Percentiles rank a stretch among this genome's conserved stretches.
phyloP scores from a whole-genome alignment of 306 rosid genomes.

The Prunus campanulata region DNA sequence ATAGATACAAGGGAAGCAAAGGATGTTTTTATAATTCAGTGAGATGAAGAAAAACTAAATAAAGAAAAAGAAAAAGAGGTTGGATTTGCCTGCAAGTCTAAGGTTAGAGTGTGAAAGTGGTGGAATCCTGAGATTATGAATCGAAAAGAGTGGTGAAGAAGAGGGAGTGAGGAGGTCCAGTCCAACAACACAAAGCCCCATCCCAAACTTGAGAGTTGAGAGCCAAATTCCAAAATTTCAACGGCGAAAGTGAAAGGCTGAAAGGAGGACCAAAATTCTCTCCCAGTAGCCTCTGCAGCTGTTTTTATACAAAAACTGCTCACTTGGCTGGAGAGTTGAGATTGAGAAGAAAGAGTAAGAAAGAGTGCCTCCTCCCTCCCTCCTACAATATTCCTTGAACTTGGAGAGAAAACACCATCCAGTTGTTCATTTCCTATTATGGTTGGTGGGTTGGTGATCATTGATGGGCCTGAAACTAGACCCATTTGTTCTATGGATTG shows the following conservation, averaged over 20 bases:
- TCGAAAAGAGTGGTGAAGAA: slow-evolving; percentile 14
- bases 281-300: background rate
- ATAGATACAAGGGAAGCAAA: background rate
- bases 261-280: no score
- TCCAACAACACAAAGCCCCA: slow-evolving; percentile 7
- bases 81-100: slow-evolving; percentile 22
- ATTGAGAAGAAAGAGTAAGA: no score
- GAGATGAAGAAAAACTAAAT: background rate
- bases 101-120: slow-evolving; percentile 15
- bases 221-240: no score
- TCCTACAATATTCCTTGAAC: background rate
- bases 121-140: background rate
- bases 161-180: slow-evolving; percentile 3
- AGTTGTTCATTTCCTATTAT: background rate
- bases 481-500: background rate
- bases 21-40: background rate
- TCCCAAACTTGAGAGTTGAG: background rate
- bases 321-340: no score
- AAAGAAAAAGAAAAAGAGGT: background rate
- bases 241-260: no score
- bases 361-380: no score
- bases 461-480: background rate
- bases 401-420: background rate
- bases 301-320: background rate
- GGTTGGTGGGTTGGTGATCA: background rate